Evolutionary conservation across 2,329 filamentous ascomycete species (phyloP), one percentile per base, ranked within the genome.

Genomic region (Sphaerulina vaccinii): DNA sequence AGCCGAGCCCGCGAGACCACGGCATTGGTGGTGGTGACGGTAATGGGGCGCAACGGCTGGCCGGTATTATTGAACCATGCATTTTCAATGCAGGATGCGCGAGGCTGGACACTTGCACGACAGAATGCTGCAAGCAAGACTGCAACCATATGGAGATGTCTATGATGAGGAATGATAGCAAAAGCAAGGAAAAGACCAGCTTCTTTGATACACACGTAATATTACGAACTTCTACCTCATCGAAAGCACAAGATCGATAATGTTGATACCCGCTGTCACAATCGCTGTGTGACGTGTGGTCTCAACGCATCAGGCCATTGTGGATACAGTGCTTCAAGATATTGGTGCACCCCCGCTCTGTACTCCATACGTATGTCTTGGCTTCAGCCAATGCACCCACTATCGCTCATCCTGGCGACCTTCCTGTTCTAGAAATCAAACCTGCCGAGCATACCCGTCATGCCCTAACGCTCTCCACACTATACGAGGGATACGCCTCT

Each of bases 181-280:
- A 32, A 21, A 44, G 41, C 18, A 32, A n/a, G n/a, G n/a, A n/a
- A n/a, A n/a, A n/a, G n/a, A n/a, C n/a, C n/a, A 23, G 5, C 11
- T 21, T 33, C 18, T 9, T 1, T 13, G 5, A 15, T 33, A 35
- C 29, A 23, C 7, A 19, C 29, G 29, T 45, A 7, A 33, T 45
- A 11, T 23, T 19, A 48, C 16, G 16, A 27, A 6, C 24, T 39
- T 33, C 21, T 15, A 40, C 39, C 46, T 49, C 24, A 19, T 11
- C 8, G 9, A 10, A 21, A 22, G 39, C n/a, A n/a, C n/a, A n/a
- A n/a, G n/a, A n/a, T n/a, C n/a, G n/a, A n/a, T n/a, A n/a, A n/a
- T n/a, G 46, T 49, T 15, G 46, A 40, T 49, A 42, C 37, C 46
- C 37, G 47, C 47, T 50, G 38, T 50, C 47, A 50, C 23, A 6